These are phyloP conservation scores for Pholiota microspora DNA, from an alignment of 768 basidiomycete species.

Conservation along the genomic window DNA sequence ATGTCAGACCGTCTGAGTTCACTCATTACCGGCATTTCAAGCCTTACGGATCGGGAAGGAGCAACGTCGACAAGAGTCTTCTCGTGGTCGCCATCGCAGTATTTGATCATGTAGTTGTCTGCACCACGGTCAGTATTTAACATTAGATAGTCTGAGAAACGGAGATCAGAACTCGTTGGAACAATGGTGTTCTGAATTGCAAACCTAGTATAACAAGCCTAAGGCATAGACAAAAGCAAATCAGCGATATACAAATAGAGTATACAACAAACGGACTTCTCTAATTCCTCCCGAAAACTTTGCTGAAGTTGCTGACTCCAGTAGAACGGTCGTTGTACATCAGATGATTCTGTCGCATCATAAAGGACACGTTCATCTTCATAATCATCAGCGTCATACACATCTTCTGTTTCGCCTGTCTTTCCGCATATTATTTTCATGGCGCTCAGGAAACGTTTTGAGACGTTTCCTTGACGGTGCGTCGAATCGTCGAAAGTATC, in stretches of 20 bases:
- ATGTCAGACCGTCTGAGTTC: conserved; percentile 54
- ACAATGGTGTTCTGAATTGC: background rate
- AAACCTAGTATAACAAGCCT: conserved; percentile 83
- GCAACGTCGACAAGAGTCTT: conserved; percentile 78
- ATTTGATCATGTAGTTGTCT: conserved; percentile 93
- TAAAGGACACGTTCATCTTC: conserved; percentile 73
- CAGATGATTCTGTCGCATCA: conserved; percentile 58
- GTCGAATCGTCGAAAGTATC: conserved; percentile 87
- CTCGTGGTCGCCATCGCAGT: conserved; percentile 79
- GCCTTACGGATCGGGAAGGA: conserved; percentile 63
- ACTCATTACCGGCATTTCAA: conserved; percentile 73
- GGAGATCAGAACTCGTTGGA: background rate
- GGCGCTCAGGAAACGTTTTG: conserved; percentile 66
- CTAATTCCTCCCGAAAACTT: conserved; percentile 84
- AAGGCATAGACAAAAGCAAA: conserved; percentile 9
- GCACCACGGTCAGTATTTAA: conserved; percentile 87
- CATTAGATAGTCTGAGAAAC: conserved; percentile 76
- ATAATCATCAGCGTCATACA: conserved; percentile 69
- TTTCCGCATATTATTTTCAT: conserved; percentile 82
- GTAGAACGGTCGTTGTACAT: conserved; percentile 64
- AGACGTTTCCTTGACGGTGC: conserved; percentile 66
- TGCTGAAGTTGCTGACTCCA: conserved; percentile 80
- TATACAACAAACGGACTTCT: conserved; percentile 56
- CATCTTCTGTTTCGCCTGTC: conserved; percentile 71
- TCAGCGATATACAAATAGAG: conserved; percentile 1